Base-by-base conservation (phyloP, 1,284 basidiomycete genomes). In the Papiliotrema fonsecae region DNA sequence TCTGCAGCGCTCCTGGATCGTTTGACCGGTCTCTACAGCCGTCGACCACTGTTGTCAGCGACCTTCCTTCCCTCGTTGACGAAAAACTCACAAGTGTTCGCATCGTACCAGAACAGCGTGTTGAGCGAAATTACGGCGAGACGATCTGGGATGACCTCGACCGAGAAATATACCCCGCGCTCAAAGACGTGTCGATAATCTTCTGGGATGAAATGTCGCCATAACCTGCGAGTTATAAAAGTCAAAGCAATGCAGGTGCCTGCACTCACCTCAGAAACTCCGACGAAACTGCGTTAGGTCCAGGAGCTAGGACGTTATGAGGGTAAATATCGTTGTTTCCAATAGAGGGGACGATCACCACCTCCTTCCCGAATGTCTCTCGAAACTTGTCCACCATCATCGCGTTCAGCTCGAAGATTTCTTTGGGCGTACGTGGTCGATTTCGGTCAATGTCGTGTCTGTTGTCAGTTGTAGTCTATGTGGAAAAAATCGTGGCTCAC, bases 251-350 rank as follows among this genome's bases (percentile, higher is more conserved):
- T 14, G 3, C 4, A 37, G 19, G n/a, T 19, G 34, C 19, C 21
- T 4, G 31, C n/a, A 58, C 72, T 49, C 67, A 88, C 87, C 79
- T 79, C 32, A 83, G 75, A 65, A 83, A 89, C 65, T 84, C 82
- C 55, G 81, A 81, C 0, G 87, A 91, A 50, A 93, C 82, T 39
- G 78, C 75, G 72, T 87, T 91, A 6, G 89, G 90, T 37, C 89
- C 88, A 77, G 75, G 57, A 21, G 65, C 67, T 54, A 77, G 61
- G 30, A 73, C 70, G 48, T 72, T 88, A 81, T 58, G 86, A 77
- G 87, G 88, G 82, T 85, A 89, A 49, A 91, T 81, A 75, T 90
- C 88, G 69, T 91, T 91, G 72, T 91, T 91, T 21, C 86, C 91
- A 53, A 96, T 76, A 66, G 82, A 86, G 0, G 91, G 89, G 24